Base-by-base conservation (phyloP, 371 early-diverging fungal genomes). In the Mucor velutinosus region DNA sequence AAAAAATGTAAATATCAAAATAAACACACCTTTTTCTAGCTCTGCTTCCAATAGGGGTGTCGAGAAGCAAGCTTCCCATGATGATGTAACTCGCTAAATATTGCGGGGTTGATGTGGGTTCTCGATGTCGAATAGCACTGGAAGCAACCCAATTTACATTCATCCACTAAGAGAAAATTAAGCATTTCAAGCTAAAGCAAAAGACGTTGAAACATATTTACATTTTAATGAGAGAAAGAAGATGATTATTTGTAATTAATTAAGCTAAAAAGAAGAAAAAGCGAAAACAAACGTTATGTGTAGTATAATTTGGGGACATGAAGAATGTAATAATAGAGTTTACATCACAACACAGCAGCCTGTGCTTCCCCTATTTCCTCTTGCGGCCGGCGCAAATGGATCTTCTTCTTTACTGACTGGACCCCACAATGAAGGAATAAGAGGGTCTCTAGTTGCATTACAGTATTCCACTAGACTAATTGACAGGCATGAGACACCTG, bases 361-460 rank as follows among this genome's bases (percentile, higher is more conserved):
- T 19, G 41, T n/a, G 12, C 27, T 32, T 45, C 60, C 30, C 7
- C 74, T 66, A 33, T 32, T 58, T 65, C 61, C 63, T 61, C 70
- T 62, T 57, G 73, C 65, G 71, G 62, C 73, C 78, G 86, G 85
- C 60, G 86, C 89, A 78, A 90, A 95, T 41, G 95, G 95, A 74
- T 95, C 93, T 59, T 94, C 91, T 21, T 87, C 82, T 71, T 88
- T 89, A 72, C 89, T 89, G 11, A 82, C 67, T 25, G 76, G 71
- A 10, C 95, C 95, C 95, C 94, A 94, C 47, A 92, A 79, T 6
- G 88, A 92, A 12, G 93, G 94, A 58, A 94, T 70, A 25, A 94
- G 78, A 43, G 85, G 84, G 77, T 95, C 95, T 57, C 75, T 74
- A 60, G 80, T 86, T 19, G 62, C 55, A 65, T 79, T 80, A 62